Base-by-base conservation (phyloP, 805 yeast species). In the Jamesozyma lodderae region DNA sequence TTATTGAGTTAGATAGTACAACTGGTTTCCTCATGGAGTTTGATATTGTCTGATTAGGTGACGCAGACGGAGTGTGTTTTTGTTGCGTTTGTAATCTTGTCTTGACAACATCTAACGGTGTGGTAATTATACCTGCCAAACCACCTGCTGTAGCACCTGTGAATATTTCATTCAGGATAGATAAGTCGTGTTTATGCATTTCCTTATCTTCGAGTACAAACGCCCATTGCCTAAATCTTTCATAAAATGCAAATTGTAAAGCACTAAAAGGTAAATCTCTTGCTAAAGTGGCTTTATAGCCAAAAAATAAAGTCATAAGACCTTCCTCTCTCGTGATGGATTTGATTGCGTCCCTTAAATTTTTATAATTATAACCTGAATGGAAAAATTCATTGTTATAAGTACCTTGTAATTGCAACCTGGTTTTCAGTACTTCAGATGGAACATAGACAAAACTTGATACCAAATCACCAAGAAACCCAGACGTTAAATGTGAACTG, bases 141-240 rank as follows among this genome's bases (percentile, higher is more conserved):
- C 95, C 95, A 47, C 96, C 96, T 2, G 98, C 97, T 0, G 85
- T 78, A 1, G 96, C 97, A 39, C 99, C 99, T 0, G 96, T 87
- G 11, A 72, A 43, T 20, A 92, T 65, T 60, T 92, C 98, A 29
- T 72, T 59, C 4, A 67, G 38, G 6, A 81, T 60, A 1, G 81
- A 72, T 37, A 83, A 59, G 33, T 74, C 77, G 15, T 63, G 58
- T n/a, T 44, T 52, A 24, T 46, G 33, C 38, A 66, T 46, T n/a
- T 52, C 44, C 38, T 53, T 55, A 2, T 48, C 48, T 31, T 63
- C 67, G 9, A 67, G 38, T 4, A 42, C 36, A 42, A 66, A 77
- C 1, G 90, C 86, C 50, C 64, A 60, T 44, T 72, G 69, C 51
- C 94, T 69, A 48, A 81, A 80, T 54, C 76, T 74, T 60, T 92